A percentile compares a stretch with the other conserved stretches of the same genome.
phyloP scores from a whole-genome alignment of 768 basidiomycete species.

The Pleurotus tuoliensis region DNA sequence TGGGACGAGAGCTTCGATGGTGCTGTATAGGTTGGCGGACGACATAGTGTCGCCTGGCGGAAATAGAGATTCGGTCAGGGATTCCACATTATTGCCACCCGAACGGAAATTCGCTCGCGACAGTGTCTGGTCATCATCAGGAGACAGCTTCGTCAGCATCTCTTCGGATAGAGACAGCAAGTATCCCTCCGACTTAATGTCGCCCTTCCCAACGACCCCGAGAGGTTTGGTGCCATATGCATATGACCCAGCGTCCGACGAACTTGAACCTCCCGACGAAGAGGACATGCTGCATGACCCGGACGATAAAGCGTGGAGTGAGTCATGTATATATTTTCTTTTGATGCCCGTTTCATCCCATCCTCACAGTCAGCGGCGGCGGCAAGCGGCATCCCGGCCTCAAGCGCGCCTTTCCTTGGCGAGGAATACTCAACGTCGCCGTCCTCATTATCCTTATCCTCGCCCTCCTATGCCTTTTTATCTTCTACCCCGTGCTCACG shows the following conservation, averaged over 20 bases:
- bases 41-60: constrained; percentile 32
- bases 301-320: constrained; percentile 17
- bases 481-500: constrained; percentile 70
- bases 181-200: constrained; percentile 44
- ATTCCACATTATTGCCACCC: constrained; percentile 15
- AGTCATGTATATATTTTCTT: constrained; percentile 9
- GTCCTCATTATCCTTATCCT: constrained; percentile 60
- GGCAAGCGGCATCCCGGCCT: background rate
- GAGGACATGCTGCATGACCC: constrained; percentile 78
- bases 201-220: constrained; percentile 9
- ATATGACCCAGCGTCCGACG: constrained; percentile 62
- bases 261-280: constrained; percentile 54
- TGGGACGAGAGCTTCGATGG: constrained; percentile 48
- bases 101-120: constrained; percentile 16
- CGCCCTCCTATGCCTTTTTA: constrained; percentile 69
- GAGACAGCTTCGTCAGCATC: constrained; percentile 44
- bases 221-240: constrained; percentile 61
- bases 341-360: background rate
- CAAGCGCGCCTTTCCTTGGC: constrained; percentile 36
- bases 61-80: constrained; percentile 16
- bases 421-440: constrained; percentile 59
- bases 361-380: background rate
- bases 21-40: constrained; percentile 59
- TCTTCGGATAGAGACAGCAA: constrained; percentile 52
- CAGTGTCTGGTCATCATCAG: constrained; percentile 29